Evolutionary conservation across 2,329 filamentous ascomycete genomes (phyloP), one percentile per base, ranked within the genome.

Genomic region (Cadophora sp.): DNA sequence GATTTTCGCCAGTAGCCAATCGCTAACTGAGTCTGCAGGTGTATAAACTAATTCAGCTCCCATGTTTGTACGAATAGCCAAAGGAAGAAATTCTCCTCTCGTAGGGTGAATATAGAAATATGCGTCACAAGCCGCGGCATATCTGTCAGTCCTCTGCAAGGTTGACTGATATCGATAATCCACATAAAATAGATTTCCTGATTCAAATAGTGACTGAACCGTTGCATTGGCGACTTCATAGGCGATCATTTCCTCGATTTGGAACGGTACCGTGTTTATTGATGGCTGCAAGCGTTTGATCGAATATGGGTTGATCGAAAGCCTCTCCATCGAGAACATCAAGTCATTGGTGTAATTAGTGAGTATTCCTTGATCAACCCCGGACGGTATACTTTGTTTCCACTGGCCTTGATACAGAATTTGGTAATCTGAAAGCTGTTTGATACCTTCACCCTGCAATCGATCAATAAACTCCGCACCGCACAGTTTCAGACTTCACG

Each of bases 41-140:
- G 43, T 48, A 48, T 48, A 48, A 48, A 48, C 43, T 48, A 48
- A 48, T 8, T 48, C 43, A 48, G 19, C 19, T 48, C 43, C 43
- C n/a, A 48, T 48, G 43, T 48, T 48, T 48, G 43, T 48, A 22
- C 43, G 43, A 48, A 48, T 48, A 48, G 43, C 43, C 43, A 48
- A 48, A 48, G 43, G 43, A 19, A 48, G 43, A 22, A 48, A 48
- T 48, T 48, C 43, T 48, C 43, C 43, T 48, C 43, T 48, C 43
- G 43, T 48, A 48, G 43, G 43, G 43, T 48, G 43, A 48, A 48
- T 48, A 48, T 48, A 48, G 43, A 48, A 48, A 48, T 48, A 48
- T 48, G 43, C 43, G 43, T 48, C 43, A 48, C 43, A 48, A 48
- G 43, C 43, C 14, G 43, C 43, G 43, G 43, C 43, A 48, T 19